Conservation (phyloP, 1,139 yeast species). For the Nakaseomyces nivariensis region DNA sequence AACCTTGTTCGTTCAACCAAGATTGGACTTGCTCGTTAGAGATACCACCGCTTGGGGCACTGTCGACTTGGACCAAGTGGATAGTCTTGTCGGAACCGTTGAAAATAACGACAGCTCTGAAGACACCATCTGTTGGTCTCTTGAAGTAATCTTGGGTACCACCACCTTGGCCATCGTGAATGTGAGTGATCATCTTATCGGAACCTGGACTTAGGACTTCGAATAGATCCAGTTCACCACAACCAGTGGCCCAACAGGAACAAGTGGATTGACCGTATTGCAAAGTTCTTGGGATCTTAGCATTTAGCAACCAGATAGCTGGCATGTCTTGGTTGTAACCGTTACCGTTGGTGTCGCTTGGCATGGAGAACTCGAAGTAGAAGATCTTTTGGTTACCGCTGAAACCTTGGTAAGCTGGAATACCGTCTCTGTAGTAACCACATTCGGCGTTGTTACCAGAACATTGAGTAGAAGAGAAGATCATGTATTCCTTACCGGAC, state of each 20-base stretch:
- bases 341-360: slow-evolving; percentile 43
- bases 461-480: slow-evolving; percentile 65
- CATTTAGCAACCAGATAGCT: slow-evolving; percentile 90
- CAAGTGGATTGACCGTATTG: slow-evolving; percentile 75
- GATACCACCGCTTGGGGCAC: slow-evolving; percentile 46
- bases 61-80: slow-evolving; percentile 50
- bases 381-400: slow-evolving; percentile 73
- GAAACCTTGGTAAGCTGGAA: slow-evolving; percentile 90
- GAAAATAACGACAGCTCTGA: slow-evolving; percentile 89
- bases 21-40: slow-evolving; percentile 41
- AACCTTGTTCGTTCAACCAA: slow-evolving; percentile 47
- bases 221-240: slow-evolving; percentile 92
- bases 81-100: slow-evolving; percentile 42
- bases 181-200: slow-evolving; percentile 62
- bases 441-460: slow-evolving; percentile 46
- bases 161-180: slow-evolving; percentile 89
- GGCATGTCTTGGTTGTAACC: slow-evolving; percentile 74
- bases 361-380: slow-evolving; percentile 87
- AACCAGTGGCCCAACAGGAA: slow-evolving; percentile 94
- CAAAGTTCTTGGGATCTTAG: slow-evolving; percentile 85
- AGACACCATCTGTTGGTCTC: slow-evolving; percentile 68
- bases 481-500: slow-evolving; percentile 68
- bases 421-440: slow-evolving; percentile 77
- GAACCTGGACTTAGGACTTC: slow-evolving; percentile 73
- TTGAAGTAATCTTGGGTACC: slow-evolving; percentile 79